Percentiles rank a stretch among this genome's conserved stretches.
Conservation (phyloP, 352 stramenopile genomes). For the Blastocystis sp. region DNA sequence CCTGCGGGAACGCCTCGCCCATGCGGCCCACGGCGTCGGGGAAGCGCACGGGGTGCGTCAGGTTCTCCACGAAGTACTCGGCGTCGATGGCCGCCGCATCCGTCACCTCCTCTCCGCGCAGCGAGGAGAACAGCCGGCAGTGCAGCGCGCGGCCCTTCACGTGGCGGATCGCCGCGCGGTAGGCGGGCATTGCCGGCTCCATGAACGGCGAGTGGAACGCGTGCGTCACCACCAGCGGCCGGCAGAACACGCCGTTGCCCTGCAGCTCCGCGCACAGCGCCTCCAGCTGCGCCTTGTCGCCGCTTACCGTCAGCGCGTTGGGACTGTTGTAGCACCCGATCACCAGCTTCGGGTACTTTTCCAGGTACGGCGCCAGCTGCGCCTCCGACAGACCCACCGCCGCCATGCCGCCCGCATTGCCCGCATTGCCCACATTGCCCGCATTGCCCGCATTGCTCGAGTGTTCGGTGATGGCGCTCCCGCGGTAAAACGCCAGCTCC, state of each 20-base stretch:
- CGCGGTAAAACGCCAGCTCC: conserved; percentile 68
- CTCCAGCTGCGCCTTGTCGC: conserved; percentile 51
- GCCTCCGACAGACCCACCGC: conserved; percentile 53
- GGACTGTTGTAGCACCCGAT: conserved; percentile 69
- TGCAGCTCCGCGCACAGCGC: conserved; percentile 19
- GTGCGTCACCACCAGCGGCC: conserved; percentile 58
- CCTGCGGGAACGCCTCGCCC: neutral
- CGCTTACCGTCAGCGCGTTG: conserved; percentile 40
- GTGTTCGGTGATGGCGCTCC: conserved; percentile 38
- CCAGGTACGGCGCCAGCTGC: conserved; percentile 7
- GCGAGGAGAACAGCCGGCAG: conserved; percentile 52
- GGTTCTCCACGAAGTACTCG: conserved; percentile 66
- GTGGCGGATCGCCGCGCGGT: conserved; percentile 10
- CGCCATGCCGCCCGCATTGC: conserved; percentile 52
- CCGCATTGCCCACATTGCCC: neutral
- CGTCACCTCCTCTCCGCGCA: conserved; percentile 2
- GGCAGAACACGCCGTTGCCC: neutral
- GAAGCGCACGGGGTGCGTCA: conserved; percentile 58
- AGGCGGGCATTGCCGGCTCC: conserved; percentile 46
- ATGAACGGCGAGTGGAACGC: conserved; percentile 67
- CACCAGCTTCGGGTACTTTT: conserved; percentile 41
- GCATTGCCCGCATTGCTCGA: conserved; percentile 8
- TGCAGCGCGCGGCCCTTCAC: neutral
- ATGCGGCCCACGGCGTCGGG: conserved; percentile 7
- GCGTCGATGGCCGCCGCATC: conserved; percentile 22